phyloP scores from a whole-genome alignment of 345 rosid genomes.

The Rhizophora apiculata region DNA sequence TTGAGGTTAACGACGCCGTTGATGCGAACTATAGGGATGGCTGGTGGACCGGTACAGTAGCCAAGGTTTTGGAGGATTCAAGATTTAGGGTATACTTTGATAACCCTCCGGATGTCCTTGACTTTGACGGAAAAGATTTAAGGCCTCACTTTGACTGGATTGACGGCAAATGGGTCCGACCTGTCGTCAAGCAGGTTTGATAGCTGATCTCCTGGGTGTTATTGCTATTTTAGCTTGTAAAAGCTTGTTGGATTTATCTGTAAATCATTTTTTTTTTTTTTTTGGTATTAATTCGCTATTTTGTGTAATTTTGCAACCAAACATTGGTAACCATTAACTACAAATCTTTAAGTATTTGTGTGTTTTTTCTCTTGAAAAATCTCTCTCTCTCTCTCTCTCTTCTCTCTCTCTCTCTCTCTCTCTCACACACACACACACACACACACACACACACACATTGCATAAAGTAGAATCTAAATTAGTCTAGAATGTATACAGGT shows the following conservation, averaged over 20 bases:
- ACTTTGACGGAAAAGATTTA: conserved; percentile 41
- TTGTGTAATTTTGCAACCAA: too few relatives aligned
- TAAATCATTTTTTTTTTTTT: background rate
- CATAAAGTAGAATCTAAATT: too few relatives aligned
- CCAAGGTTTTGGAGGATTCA: conserved; percentile 32
- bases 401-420: too few relatives aligned
- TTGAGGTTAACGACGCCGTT: conserved; percentile 19
- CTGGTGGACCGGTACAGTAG: conserved; percentile 48
- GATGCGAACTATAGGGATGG: conserved; percentile 31
- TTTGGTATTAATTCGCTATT: background rate
- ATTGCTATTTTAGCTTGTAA: background rate
- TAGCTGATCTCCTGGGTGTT: background rate
- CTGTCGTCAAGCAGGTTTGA: conserved; percentile 37
- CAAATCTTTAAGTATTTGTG: too few relatives aligned
- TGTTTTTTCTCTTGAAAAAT: too few relatives aligned
- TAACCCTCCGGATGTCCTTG: conserved; percentile 48
- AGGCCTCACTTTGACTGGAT: conserved; percentile 57
- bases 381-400: too few relatives aligned
- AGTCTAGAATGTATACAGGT: too few relatives aligned
- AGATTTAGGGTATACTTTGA: conserved; percentile 46
- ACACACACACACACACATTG: too few relatives aligned
- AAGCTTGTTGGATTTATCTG: background rate
- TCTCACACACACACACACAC: too few relatives aligned
- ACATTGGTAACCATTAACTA: too few relatives aligned
- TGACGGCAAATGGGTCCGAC: conserved; percentile 45